Percentiles rank a stretch among this genome's conserved stretches.
Evolutionary conservation across 1,139 yeast species (phyloP).

Genomic region (Suhomyces yuchorum): DNA sequence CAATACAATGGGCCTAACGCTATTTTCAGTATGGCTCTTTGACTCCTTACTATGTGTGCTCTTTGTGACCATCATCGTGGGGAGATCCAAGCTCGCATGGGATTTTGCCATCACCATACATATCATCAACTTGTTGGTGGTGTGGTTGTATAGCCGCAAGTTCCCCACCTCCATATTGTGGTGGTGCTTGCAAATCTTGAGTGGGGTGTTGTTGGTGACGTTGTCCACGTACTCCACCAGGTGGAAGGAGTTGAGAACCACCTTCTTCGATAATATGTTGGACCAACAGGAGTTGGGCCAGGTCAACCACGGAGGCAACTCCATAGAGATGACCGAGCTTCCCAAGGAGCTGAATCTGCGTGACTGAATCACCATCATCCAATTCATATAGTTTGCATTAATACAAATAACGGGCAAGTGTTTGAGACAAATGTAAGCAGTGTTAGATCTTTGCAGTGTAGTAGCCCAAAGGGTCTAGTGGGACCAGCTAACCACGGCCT

Average conservation of each 20-base stretch:
- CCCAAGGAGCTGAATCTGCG: conserved; percentile 14
- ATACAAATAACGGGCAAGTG: too few relatives aligned
- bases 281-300: conserved; percentile 52
- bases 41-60: conserved; percentile 78
- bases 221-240: conserved; percentile 85
- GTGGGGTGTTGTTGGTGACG: conserved; percentile 68
- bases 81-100: conserved; percentile 91
- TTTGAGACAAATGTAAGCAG: too few relatives aligned
- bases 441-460: too few relatives aligned
- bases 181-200: conserved; percentile 79
- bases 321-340: conserved; percentile 26
- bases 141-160: conserved; percentile 62
- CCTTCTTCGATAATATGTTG: conserved; percentile 81
- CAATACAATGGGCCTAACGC: conserved; percentile 77
- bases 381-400: too few relatives aligned
- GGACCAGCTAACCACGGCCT: too few relatives aligned
- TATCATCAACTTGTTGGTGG: conserved; percentile 71
- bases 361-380: not conserved
- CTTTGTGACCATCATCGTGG: conserved; percentile 84
- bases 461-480: too few relatives aligned
- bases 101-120: conserved; percentile 93
- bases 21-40: conserved; percentile 74
- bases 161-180: conserved; percentile 75
- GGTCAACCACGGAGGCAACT: conserved; percentile 19
- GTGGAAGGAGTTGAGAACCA: conserved; percentile 85